Percentiles rank a stretch among this genome's conserved stretches.
Evolutionary conservation across 106 monocot genomes (phyloP).

Genomic region (Allium fistulosum): DNA sequence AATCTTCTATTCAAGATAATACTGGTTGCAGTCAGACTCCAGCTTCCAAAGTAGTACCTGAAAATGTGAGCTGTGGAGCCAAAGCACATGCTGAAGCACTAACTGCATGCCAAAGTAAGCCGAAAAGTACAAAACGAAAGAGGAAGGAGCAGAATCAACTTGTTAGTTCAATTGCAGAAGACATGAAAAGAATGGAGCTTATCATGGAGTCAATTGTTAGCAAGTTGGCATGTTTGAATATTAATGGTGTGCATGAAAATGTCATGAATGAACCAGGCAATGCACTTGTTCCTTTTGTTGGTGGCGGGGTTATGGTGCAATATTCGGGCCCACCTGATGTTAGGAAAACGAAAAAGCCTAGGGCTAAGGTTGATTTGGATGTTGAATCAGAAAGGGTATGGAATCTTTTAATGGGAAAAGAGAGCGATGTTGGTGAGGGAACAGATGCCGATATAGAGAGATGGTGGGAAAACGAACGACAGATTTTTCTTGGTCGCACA

Average conservation of each 20-base stretch:
- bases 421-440: constrained; percentile 17
- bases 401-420: constrained; percentile 87
- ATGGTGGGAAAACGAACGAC: constrained; percentile 78
- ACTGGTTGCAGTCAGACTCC: not conserved
- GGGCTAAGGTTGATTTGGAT: constrained; percentile 71
- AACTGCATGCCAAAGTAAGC: constrained; percentile 9
- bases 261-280: constrained; percentile 15
- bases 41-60: constrained; percentile 9
- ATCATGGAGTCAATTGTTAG: constrained; percentile 35
- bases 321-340: constrained; percentile 22
- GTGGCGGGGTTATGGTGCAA: constrained; percentile 32
- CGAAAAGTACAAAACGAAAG: constrained; percentile 5
- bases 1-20: not conserved
- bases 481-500: constrained; percentile 61
- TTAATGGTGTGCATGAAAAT: constrained; percentile 21
- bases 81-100: constrained; percentile 6
- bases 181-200: constrained; percentile 2
- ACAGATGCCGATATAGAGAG: constrained; percentile 54
- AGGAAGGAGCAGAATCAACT: constrained; percentile 20
- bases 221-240: constrained; percentile 36
- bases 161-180: not conserved
- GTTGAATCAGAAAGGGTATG: constrained; percentile 64
- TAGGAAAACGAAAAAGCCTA: constrained; percentile 35
- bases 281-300: constrained; percentile 59
- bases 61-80: constrained; percentile 6